A percentile compares a stretch with the other conserved stretches of the same genome.
Conservation (phyloP, 2,329 filamentous ascomycete genomes). For the Cordyceps militaris region DNA sequence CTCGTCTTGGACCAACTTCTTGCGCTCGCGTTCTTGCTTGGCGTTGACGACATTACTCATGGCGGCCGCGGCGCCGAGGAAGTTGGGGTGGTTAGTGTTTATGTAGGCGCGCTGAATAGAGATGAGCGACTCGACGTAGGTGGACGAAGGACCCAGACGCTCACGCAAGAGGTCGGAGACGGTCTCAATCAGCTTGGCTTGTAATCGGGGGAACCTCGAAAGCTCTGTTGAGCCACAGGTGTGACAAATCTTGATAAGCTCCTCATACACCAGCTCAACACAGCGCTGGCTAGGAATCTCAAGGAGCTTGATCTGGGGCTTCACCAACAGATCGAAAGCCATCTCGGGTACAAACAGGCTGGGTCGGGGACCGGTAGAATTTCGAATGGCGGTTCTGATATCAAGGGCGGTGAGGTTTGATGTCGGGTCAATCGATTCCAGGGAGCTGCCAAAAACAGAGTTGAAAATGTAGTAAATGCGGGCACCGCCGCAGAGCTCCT, state of each 20-base stretch:
- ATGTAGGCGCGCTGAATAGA: conserved; percentile 97
- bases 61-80: conserved; percentile 89
- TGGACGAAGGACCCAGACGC: conserved; percentile 79
- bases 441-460: conserved; percentile 92
- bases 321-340: conserved; percentile 94
- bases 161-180: conserved; percentile 93
- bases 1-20: conserved; percentile 71
- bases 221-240: conserved; percentile 95
- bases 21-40: conserved; percentile 90
- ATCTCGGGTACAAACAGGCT: conserved; percentile 96
- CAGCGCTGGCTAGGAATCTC: conserved; percentile 94
- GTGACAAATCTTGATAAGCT: conserved; percentile 98
- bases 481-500: conserved; percentile 90
- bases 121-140: conserved; percentile 92
- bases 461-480: conserved; percentile 99
- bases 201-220: conserved; percentile 81
- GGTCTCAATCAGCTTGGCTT: conserved; percentile 95
- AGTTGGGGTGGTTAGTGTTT: conserved; percentile 99
- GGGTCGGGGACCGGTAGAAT: conserved; percentile 91
- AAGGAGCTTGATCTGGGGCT: conserved; percentile 95
- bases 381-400: conserved; percentile 94
- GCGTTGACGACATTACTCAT: conserved; percentile 96
- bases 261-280: conserved; percentile 96
- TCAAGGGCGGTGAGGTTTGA: conserved; percentile 90
- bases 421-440: conserved; percentile 94